Base-by-base conservation (phyloP, 2,329 filamentous ascomycete species). In the Colletotrichum eremochloae region DNA sequence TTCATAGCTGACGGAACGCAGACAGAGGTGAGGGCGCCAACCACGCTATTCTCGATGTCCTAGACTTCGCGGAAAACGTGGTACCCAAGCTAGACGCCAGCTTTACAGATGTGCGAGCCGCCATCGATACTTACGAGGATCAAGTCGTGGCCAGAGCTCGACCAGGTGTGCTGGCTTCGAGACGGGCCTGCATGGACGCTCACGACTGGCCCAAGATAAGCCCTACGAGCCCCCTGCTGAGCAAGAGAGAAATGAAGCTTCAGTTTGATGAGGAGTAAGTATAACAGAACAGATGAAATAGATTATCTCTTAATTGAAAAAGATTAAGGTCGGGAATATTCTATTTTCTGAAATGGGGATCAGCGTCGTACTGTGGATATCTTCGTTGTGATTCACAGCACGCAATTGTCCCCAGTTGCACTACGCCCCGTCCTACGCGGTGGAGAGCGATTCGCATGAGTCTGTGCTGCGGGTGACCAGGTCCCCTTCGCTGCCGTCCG, bases 21-120 rank as follows among this genome's bases (percentile, higher is more conserved):
- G 88, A 87, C 75, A 83, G 88, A 15, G 88, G 88, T 3, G 88
- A 90, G 77, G 88, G 86, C 1, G 87, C 86, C 7, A 90, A 90
- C 73, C 87, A 89, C 63, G 87, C 85, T 3, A 86, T 90, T 46
- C 77, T 85, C 8, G 88, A 90, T 75, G 85, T 87, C 0, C 76
- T 81, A 2, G 84, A 86, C 46, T 81, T 89, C 55, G 79, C 82
- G 0, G 79, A 82, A 12, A 76, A 76, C 6, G 75, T 84, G 1
- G 40, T 76, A 0, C 78, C 81, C 0, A 33, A 71, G 2, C 73
- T 79, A 40, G 57, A 68, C 2, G 50, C 29, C 1, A 42, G 24
- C 4, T 58, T 67, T 15, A 53, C 44, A 11, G 64, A 66, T 18
- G 60, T 83, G 6, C 77, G 81, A 24, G 44, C 50, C 0, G 78